Evolutionary conservation across 2,329 filamentous ascomycete species (phyloP).

Genomic region (Ophiostoma sp.): DNA sequence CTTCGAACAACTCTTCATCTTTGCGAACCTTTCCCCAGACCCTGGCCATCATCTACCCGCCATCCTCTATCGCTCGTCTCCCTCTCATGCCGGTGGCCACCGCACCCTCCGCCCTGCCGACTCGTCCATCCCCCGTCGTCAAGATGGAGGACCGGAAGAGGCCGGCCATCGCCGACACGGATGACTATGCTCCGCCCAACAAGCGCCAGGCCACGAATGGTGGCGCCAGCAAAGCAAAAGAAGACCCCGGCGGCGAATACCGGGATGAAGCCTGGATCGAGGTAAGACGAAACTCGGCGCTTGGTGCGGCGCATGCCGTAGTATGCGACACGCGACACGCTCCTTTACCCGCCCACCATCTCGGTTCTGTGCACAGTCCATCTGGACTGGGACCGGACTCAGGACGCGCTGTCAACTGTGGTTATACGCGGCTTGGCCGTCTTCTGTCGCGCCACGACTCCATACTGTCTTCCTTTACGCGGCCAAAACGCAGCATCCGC

Average conservation of each 20-base stretch:
- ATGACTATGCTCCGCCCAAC: constrained; percentile 79
- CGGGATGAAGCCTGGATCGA: constrained; percentile 59
- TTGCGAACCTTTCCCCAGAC: neutral
- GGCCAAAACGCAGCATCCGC: neutral
- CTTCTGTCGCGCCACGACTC: too few relatives aligned
- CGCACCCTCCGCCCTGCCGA: constrained; percentile 58
- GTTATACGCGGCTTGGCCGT: too few relatives aligned
- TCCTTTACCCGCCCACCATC: too few relatives aligned
- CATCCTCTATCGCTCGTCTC: constrained; percentile 29
- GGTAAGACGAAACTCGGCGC: constrained; percentile 49
- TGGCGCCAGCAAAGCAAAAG: constrained; percentile 48
- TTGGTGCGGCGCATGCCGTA: constrained; percentile 12
- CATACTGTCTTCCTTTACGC: too few relatives aligned
- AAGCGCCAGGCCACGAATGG: constrained; percentile 93
- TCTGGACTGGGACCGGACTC: too few relatives aligned
- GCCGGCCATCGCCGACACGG: constrained; percentile 71
- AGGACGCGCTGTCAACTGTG: neutral
- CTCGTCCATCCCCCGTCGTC: constrained; percentile 71
- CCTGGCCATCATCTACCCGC: constrained; percentile 3
- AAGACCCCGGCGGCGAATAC: constrained; percentile 45
- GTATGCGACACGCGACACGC: constrained; percentile 17
- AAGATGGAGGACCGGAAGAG: constrained; percentile 99
- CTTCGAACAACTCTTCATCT: neutral
- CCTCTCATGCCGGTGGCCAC: constrained; percentile 86
- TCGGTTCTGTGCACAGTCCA: neutral